phyloP scores from a whole-genome alignment of 2,329 filamentous ascomycete species.

The Penicillium brasilianum region DNA sequence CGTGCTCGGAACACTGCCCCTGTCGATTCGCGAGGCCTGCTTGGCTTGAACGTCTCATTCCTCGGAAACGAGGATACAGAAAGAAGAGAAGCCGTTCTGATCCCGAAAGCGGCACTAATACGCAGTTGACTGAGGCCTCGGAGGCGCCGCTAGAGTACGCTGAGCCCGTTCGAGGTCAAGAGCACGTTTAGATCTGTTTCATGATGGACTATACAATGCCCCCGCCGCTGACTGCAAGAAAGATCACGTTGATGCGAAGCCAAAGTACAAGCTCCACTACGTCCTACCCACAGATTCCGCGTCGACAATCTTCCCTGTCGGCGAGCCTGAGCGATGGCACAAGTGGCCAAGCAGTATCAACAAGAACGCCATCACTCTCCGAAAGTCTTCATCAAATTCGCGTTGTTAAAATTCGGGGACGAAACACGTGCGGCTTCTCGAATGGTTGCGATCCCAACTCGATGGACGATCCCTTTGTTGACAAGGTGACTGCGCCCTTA shows the following conservation, averaged over 20 bases:
- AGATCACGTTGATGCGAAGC: slow-evolving; percentile 31
- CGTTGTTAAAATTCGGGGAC: slow-evolving; percentile 29
- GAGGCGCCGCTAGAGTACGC: slow-evolving; percentile 35
- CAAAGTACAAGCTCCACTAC: slow-evolving; percentile 18
- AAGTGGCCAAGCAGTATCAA: slow-evolving; percentile 25
- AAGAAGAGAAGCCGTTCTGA: slow-evolving; percentile 40
- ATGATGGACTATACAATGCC: slow-evolving; percentile 41
- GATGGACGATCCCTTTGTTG: slow-evolving; percentile 25
- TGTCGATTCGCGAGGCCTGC: slow-evolving; percentile 23
- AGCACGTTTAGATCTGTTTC: slow-evolving; percentile 31
- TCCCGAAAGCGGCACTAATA: slow-evolving; percentile 38
- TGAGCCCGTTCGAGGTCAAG: slow-evolving; percentile 27
- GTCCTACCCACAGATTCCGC: slow-evolving; percentile 32
- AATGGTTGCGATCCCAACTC: background rate
- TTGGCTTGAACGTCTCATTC: slow-evolving; percentile 31
- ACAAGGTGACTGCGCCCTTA: slow-evolving; percentile 12
- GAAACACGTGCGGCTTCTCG: background rate
- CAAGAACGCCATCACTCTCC: slow-evolving; percentile 30
- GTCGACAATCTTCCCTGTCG: slow-evolving; percentile 35
- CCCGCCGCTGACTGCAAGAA: slow-evolving; percentile 59
- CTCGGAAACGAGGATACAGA: slow-evolving; percentile 31
- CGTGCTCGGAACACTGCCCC: slow-evolving; percentile 45
- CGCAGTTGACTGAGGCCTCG: slow-evolving; percentile 39
- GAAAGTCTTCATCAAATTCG: slow-evolving; percentile 28
- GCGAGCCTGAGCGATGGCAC: slow-evolving; percentile 19